A percentile compares a stretch with the other conserved stretches of the same genome.
Evolutionary conservation across 495 filamentous ascomycete species (phyloP).

Genomic region (Hypoxylon crocopeplum): DNA sequence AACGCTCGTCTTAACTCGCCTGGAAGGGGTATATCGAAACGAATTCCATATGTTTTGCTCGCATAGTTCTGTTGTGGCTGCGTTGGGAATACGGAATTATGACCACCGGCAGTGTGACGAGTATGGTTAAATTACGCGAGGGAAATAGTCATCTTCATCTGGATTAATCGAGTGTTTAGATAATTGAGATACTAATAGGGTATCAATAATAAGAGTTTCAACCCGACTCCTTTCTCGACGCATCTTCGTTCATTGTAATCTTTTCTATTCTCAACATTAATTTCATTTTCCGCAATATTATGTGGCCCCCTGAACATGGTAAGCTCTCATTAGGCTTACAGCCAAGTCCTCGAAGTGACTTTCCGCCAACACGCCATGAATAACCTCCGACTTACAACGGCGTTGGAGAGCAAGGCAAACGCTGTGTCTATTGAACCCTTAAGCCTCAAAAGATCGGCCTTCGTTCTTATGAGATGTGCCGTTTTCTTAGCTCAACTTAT

Average conservation of each 20-base stretch:
- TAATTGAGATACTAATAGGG: slow-evolving; percentile 23
- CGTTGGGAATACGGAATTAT: slow-evolving; percentile 5
- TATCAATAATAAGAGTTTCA: slow-evolving; percentile 20
- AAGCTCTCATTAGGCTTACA: too few species aligned
- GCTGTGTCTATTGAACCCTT: too few species aligned
- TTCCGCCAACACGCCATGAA: too few species aligned
- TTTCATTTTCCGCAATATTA: too few species aligned
- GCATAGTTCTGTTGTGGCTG: background rate
- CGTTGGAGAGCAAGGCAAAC: too few species aligned
- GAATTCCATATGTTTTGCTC: background rate
- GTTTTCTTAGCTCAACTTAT: background rate
- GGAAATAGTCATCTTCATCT: slow-evolving; percentile 5
- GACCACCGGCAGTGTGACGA: slow-evolving; percentile 1
- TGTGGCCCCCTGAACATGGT: too few species aligned
- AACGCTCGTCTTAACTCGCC: background rate
- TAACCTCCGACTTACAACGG: too few species aligned
- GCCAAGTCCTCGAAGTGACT: too few species aligned
- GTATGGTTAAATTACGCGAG: slow-evolving; percentile 8
- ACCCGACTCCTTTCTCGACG: background rate
- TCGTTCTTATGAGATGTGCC: too few species aligned
- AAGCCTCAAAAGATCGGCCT: too few species aligned
- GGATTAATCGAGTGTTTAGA: slow-evolving; percentile 23
- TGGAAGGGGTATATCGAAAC: background rate
- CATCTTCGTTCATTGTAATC: too few species aligned
- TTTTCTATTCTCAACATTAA: too few species aligned